These are phyloP conservation scores for Leucocoprinus birnbaumii DNA, from an alignment of 768 basidiomycete genomes.

Conservation along the genomic window DNA sequence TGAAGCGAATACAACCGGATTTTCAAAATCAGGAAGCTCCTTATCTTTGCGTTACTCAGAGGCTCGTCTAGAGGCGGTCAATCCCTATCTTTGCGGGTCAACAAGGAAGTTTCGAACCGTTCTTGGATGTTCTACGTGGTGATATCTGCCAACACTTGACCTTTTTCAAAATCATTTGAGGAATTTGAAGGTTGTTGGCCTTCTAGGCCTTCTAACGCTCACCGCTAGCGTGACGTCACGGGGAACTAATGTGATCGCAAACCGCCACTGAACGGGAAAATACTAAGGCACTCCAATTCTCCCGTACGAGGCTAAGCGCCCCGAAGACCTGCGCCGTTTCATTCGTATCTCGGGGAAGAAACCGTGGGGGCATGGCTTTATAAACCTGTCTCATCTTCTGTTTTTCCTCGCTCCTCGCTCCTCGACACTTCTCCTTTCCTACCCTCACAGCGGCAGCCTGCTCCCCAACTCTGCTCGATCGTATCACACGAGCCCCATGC, in stretches of 20 bases:
- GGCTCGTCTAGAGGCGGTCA: not conserved
- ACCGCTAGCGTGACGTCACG: slow-evolving; percentile 3
- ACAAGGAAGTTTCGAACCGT: not conserved
- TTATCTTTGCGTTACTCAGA: slow-evolving; percentile 6
- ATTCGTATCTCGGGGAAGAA: slow-evolving; percentile 6
- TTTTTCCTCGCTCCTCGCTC: not conserved
- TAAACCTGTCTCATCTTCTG: not conserved
- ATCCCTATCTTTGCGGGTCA: not conserved
- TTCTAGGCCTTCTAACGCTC: not conserved
- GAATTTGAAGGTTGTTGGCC: not conserved
- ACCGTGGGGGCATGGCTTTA: not conserved
- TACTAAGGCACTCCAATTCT: slow-evolving; percentile 6
- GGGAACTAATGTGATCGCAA: not conserved
- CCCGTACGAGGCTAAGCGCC: not conserved
- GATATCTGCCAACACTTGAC: not conserved
- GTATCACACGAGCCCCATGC: not conserved
- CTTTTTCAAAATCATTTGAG: not conserved
- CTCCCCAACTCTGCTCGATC: not conserved
- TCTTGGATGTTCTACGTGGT: not conserved
- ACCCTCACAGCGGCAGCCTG: not conserved
- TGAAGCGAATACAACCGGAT: not conserved
- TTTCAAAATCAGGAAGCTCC: slow-evolving; percentile 3
- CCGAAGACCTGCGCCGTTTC: not conserved
- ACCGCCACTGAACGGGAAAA: slow-evolving; percentile 1
- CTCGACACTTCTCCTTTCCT: not conserved